Evolutionary conservation across 495 filamentous ascomycete species (phyloP), one percentile per base, ranked within the genome.

Genomic region (Daldinia vernicosa): DNA sequence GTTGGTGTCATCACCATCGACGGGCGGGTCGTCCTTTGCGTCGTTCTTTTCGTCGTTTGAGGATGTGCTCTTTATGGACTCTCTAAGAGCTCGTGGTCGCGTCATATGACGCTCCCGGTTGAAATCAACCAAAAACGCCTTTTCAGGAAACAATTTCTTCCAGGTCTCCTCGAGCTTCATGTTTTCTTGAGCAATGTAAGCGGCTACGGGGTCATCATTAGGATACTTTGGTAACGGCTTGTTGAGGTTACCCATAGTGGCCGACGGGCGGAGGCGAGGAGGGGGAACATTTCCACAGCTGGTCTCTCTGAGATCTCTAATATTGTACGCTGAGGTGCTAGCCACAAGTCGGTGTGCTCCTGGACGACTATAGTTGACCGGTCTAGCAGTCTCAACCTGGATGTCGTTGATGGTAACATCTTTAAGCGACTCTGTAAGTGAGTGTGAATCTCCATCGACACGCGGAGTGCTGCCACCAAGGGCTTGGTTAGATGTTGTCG

Each of bases 171-270:
- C 30, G 28, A 56, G 15, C 17, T 0, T 24, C 14, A 43, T 3
- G 24, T 53, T 40, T 12, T 64, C 15, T 17, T 50, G 55, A 17
- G 54, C 45, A 35, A 64, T 45, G 22, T 70, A 70, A 9, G 54
- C 60, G 4, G 32, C 55, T 0, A 64, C 32, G 4, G 60, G 54
- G 28, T 70, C 60, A 9, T 52, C 17, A n/a, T 33, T 3, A 14
- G 66, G 52, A 8, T 43, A 53, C 9, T 11, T 11, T 0, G 30
- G 52, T 0, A 52, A 8, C 32, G 53, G 37, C 11, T 61, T 62
- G n/a, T 68, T 30, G 0, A 62, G n/a, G 27, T 62, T 43, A 5
- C 12, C 2, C 58, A 57, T 51, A 1, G 66, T 62, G 0, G 37
- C 39, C 7, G 66, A 68, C 1, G n/a, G n/a, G 27, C 14, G 32